Base-by-base conservation (phyloP, 805 yeast genomes). In the Torulaspora delbrueckii region DNA sequence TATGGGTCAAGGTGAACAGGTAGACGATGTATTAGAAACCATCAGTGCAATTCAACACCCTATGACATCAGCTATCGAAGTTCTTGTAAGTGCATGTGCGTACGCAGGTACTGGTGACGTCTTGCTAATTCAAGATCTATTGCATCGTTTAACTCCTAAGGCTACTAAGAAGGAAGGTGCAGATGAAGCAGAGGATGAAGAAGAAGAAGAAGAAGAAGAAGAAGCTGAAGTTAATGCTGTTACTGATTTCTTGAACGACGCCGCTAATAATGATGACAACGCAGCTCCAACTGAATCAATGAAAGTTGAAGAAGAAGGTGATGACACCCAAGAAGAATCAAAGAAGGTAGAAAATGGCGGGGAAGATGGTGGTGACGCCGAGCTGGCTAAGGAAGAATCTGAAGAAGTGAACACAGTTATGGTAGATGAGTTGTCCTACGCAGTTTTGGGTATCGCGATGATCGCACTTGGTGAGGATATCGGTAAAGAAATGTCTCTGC, bases 21-120 rank as follows among this genome's bases (percentile, higher is more conserved):
- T 84, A 40, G 96, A 89, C 55, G 98, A 91, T 68, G 96, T 89
- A 16, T 71, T 91, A 51, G 98, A 91, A 64, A 87, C 97, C 0
- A 82, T 93, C 51, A 86, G 84, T 64, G 98, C 98, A 12, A 85
- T 93, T 59, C 96, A 89, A 55, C 97, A 91, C 63, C 97, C 97
- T 33, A 83, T 93, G 60, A 82, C 93, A 23, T 82, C 86, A 56
- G 85, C 95, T 37, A 79, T 90, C 62, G 93, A 87, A 67, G 93
- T 89, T 12, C 74, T 93, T 60, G 89, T 95, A 27, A 88, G 84
- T 51, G 84, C 90, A 43, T 86, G 97, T 71, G 95, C 98, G 3
- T 90, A 85, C 70, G 95, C 96, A 8, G 99, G 98, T 52, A 88
- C 98, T 32, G 99, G 99, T 56, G 93, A 93, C 64, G 99, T 93